phyloP scores from a whole-genome alignment of 805 yeast species.

The Suhomyces sp. region DNA sequence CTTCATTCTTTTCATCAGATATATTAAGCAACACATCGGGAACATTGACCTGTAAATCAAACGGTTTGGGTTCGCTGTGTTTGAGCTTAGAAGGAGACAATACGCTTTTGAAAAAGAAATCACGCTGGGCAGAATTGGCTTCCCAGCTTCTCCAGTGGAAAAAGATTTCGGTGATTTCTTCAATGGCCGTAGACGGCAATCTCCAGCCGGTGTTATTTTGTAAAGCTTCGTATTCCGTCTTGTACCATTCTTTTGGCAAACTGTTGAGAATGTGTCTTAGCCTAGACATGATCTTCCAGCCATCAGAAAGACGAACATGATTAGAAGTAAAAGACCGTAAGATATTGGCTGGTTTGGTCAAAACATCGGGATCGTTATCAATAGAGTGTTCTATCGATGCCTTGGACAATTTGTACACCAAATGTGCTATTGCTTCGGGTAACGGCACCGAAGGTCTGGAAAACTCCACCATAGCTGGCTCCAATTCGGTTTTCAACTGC shows the following conservation, averaged over 20 bases:
- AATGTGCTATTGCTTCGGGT: constrained; percentile 24
- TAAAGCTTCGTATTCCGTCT: constrained; percentile 21
- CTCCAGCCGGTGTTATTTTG: constrained; percentile 35
- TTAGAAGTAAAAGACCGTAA: constrained; percentile 59
- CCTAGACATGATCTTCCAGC: constrained; percentile 85
- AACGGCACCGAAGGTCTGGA: constrained; percentile 10
- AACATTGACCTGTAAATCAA: constrained; percentile 1
- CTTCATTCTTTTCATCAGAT: background rate
- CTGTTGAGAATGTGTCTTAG: constrained; percentile 67
- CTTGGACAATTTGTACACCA: constrained; percentile 39
- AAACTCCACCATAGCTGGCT: constrained; percentile 18
- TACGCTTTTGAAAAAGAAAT: constrained; percentile 47
- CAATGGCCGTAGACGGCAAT: constrained; percentile 52
- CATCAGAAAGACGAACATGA: constrained; percentile 75
- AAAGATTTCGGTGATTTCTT: constrained; percentile 57
- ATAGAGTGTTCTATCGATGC: constrained; percentile 45
- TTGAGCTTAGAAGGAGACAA: constrained; percentile 4
- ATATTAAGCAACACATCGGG: constrained; percentile 7
- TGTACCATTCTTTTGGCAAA: constrained; percentile 55
- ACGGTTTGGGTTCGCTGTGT: background rate
- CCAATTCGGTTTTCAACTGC: constrained; percentile 9
- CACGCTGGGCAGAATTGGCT: constrained; percentile 56
- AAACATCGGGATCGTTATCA: constrained; percentile 82
- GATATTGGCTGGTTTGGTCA: constrained; percentile 84
- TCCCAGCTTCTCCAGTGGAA: constrained; percentile 93